Percentiles rank a stretch among this genome's conserved stretches.
These are phyloP conservation scores for Russula virescens DNA, from an alignment of 768 basidiomycete genomes.

Conservation along the genomic window DNA sequence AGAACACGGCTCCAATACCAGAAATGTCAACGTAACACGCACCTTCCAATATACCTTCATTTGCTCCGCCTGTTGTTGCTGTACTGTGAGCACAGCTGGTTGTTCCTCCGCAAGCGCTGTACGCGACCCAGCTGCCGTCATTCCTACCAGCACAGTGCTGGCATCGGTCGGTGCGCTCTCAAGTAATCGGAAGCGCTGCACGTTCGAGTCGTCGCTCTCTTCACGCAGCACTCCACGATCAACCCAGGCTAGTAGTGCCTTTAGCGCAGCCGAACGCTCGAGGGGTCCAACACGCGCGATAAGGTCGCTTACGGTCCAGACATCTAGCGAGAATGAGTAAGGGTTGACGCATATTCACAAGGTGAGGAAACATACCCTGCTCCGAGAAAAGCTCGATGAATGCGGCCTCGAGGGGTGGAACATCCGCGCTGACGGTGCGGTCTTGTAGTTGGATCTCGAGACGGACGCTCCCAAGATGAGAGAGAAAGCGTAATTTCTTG, in stretches of 20 bases:
- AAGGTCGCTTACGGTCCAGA: slow-evolving; percentile 69
- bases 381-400: slow-evolving; percentile 82
- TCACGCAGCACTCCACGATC: slow-evolving; percentile 77
- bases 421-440: slow-evolving; percentile 66
- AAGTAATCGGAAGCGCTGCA: slow-evolving; percentile 50
- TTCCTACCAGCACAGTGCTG: neutral
- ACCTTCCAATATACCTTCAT: slow-evolving; percentile 90
- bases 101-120: slow-evolving; percentile 38
- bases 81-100: slow-evolving; percentile 46
- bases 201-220: slow-evolving; percentile 39
- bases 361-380: slow-evolving; percentile 41
- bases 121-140: slow-evolving; percentile 13
- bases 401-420: slow-evolving; percentile 85
- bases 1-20: neutral
- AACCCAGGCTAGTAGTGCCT: slow-evolving; percentile 78
- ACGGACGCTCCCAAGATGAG: slow-evolving; percentile 80
- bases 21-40: slow-evolving; percentile 23
- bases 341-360: neutral
- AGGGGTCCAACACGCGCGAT: slow-evolving; percentile 56
- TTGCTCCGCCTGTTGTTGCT: slow-evolving; percentile 78
- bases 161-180: slow-evolving; percentile 49
- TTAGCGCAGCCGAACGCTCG: slow-evolving; percentile 58
- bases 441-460: slow-evolving; percentile 81
- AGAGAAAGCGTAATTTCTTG: slow-evolving; percentile 84
- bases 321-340: slow-evolving; percentile 37